Evolutionary conservation across 208 protist species (phyloP), one percentile per base, ranked within the genome.

Genomic region (Leishmania gerbilli): DNA sequence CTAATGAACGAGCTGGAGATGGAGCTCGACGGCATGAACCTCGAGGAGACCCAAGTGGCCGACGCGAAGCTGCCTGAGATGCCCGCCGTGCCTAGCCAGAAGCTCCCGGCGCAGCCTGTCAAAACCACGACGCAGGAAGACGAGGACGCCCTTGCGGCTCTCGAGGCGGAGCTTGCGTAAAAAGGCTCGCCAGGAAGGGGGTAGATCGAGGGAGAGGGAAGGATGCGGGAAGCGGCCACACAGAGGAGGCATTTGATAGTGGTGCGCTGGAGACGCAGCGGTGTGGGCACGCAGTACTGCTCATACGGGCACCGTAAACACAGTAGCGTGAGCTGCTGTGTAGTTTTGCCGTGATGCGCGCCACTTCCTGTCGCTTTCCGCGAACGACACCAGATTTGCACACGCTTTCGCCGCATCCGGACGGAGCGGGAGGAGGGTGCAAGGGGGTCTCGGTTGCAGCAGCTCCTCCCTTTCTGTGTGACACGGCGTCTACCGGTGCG

Each of bases 1-100:
- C 84, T 97, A 42, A 87, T 97, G 89, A 88, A 85, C 37, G 93
- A 98, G 84, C 87, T 98, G 42, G 89, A 94, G 87, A 87, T 85
- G 74, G 94, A 95, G 80, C 76, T 96, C 40, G 84, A 84, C n/a
- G 82, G 65, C 45, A 84, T 85, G 65, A 69, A 83, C 68, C 80
- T 88, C 47, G 88, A 91, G 53, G 85, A 82, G 49, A 74, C 76
- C 40, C 79, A 69, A 11, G 77, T 72, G 6, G 71, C 71, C 78
- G 76, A 89, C 74, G 42, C 55, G 62, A 79, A 77, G 64, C 64
- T 84, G 74, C 77, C 84, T 13, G 79, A 87, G n/a, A 84, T 82
- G 74, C 87, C 87, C 15, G 71, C 83, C 49, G 81, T 86, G 83
- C 67, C 80, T 13, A 68, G 60, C 27, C 80, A 88, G 40, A 80